Evolutionary conservation across 331 rosid genomes (phyloP), one percentile per base, ranked within the genome.

Genomic region (Cucumis variabilis): DNA sequence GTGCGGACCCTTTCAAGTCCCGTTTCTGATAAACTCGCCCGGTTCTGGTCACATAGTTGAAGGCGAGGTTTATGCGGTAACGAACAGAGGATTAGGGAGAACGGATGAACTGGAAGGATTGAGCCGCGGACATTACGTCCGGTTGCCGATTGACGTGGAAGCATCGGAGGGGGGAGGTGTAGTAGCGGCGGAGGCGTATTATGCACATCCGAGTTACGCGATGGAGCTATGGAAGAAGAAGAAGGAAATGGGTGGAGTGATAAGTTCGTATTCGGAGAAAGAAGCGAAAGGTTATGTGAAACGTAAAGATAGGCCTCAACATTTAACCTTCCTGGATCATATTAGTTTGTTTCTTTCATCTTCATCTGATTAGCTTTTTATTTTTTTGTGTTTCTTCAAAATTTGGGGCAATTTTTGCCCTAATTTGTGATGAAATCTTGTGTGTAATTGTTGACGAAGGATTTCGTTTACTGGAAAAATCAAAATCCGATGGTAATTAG

Each of bases 61-160:
- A 24, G 98, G 98, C 83, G 98, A 96, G 89, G 72, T 96, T 27
- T 96, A 96, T 90, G 90, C 94, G 37, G 93, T 96, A 66, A 87
- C 98, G 23, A 7, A 70, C 4, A 88, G 60, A 23, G 94, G 93
- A 7, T 89, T 94, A 41, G 88, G 73, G 6, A 91, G 91, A 1
- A 89, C 92, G 88, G 94, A 95, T 68, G 96, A 93, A 44, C 89
- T 96, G n/a, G 98, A 95, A 55, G 98, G 99, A 7, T 93, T 92
- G 76, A 79, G 87, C 14, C 89, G 91, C 76, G 91, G 90, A n/a
- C 98, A 96, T 88, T 93, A 94, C 91, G 92, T 91, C 90, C 90
- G 96, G 60, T 93, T 92, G 0, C 96, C 98, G 2, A 88, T 92
- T 60, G n/a, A 85, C 14, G 62, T 94, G 5, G 51, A 89, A 9